phyloP scores from a whole-genome alignment of 805 yeast genomes.

The Candida sithepensis region DNA sequence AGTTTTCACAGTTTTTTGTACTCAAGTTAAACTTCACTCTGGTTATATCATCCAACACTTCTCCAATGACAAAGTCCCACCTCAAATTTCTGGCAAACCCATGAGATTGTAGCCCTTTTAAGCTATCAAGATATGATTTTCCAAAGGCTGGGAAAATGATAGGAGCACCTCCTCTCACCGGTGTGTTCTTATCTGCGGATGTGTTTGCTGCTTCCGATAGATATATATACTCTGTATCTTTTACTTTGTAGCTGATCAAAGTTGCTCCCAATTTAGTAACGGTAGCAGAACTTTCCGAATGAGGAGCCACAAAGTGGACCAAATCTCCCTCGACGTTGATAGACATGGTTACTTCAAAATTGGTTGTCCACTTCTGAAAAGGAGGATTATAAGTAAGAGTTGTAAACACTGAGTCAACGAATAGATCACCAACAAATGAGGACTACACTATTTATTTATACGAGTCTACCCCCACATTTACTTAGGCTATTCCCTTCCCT shows the following conservation, averaged over 20 bases:
- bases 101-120: slow-evolving; percentile 16
- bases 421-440: background rate
- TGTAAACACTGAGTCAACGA: too few species aligned
- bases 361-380: background rate
- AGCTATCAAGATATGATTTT: slow-evolving; percentile 16
- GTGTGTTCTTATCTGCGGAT: slow-evolving; percentile 5
- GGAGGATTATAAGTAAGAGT: too few species aligned
- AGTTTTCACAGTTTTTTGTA: slow-evolving; percentile 1
- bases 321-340: slow-evolving; percentile 12
- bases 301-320: slow-evolving; percentile 9
- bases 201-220: slow-evolving; percentile 14
- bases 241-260: slow-evolving; percentile 12
- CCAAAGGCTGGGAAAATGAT: slow-evolving; percentile 21
- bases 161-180: slow-evolving; percentile 22
- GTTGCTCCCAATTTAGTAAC: slow-evolving; percentile 18
- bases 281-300: slow-evolving; percentile 7
- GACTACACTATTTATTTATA: background rate
- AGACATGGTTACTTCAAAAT: slow-evolving; percentile 10
- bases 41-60: slow-evolving; percentile 13
- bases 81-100: slow-evolving; percentile 20
- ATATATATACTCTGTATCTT: slow-evolving; percentile 13
- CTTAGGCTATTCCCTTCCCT: background rate
- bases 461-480: background rate
- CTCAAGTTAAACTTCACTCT: slow-evolving; percentile 12
- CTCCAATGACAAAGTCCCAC: slow-evolving; percentile 19